phyloP scores from a whole-genome alignment of 2,329 filamentous ascomycete species.

The Tetracladium maxilliforme region DNA sequence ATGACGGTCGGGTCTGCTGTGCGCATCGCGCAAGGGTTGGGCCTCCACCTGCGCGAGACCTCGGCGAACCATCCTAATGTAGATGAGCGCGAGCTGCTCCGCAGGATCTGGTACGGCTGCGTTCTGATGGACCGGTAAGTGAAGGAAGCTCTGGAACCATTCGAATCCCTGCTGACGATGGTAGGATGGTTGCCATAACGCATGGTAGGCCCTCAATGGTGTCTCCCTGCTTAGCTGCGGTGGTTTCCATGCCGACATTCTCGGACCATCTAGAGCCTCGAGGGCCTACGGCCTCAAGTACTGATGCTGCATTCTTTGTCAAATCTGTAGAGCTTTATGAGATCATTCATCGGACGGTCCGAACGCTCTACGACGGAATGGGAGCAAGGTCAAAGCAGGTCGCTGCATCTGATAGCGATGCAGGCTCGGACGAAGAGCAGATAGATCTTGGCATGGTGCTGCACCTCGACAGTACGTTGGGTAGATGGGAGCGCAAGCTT shows the following conservation, averaged over 20 bases:
- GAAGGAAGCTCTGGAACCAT: not conserved
- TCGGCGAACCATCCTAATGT: slow-evolving; percentile 9
- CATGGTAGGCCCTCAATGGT: slow-evolving; percentile 21
- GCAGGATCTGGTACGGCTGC: slow-evolving; percentile 20
- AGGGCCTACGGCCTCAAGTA: too few species aligned
- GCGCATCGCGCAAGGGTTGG: slow-evolving; percentile 28
- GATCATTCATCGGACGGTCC: slow-evolving; percentile 17
- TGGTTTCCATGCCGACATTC: slow-evolving; percentile 16
- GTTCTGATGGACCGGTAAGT: slow-evolving; percentile 21
- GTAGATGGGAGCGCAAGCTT: too few species aligned
- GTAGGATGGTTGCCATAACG: slow-evolving; percentile 18
- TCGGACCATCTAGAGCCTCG: too few species aligned
- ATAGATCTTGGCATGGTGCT: too few species aligned
- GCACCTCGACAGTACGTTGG: too few species aligned
- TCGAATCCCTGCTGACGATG: not conserved
- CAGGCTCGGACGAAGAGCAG: too few species aligned
- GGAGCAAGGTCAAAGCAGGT: too few species aligned
- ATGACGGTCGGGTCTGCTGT: slow-evolving; percentile 29
- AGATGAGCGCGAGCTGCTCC: slow-evolving; percentile 11
- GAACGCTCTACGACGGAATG: slow-evolving; percentile 15
- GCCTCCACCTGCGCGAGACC: slow-evolving; percentile 25
- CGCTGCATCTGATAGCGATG: too few species aligned
- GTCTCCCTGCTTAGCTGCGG: slow-evolving; percentile 10
- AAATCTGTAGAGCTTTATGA: slow-evolving; percentile 21
- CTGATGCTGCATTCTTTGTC: slow-evolving; percentile 16